phyloP scores from a whole-genome alignment of 805 yeast species.

The Candida easanensis region DNA sequence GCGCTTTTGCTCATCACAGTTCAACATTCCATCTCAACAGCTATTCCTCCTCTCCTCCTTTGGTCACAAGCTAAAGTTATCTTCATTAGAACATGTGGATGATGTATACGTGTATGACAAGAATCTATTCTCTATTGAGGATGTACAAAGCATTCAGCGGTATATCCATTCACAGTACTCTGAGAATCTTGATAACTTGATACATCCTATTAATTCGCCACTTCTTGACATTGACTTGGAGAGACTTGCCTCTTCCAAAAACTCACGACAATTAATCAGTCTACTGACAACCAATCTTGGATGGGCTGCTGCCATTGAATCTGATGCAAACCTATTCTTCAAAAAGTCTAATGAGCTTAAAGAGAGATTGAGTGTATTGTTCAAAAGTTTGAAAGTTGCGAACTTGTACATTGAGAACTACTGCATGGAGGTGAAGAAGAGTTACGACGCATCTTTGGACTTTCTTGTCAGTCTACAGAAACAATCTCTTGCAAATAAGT shows the following conservation, averaged over 20 bases:
- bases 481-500: conserved; percentile 35
- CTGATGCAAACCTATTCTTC: conserved; percentile 36
- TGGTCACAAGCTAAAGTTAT: conserved; percentile 53
- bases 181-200: conserved; percentile 15
- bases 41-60: conserved; percentile 58
- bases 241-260: conserved; percentile 15
- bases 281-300: conserved; percentile 45
- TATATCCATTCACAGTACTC: conserved; percentile 5
- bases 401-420: conserved; percentile 49
- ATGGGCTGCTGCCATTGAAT: conserved; percentile 48
- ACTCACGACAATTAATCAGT: conserved; percentile 26
- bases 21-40: conserved; percentile 39
- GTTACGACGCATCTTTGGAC: conserved; percentile 37
- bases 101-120: conserved; percentile 66
- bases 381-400: conserved; percentile 45
- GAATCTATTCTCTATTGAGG: conserved; percentile 43
- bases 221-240: conserved; percentile 28
- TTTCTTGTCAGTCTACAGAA: conserved; percentile 37
- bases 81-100: conserved; percentile 43
- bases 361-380: conserved; percentile 37
- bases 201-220: conserved; percentile 38
- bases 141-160: conserved; percentile 22
- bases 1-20: conserved; percentile 37
- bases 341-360: conserved; percentile 30
- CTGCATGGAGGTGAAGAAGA: conserved; percentile 46